Conservation (phyloP, 176 grass and related monocot genomes). For the Rhynchospora tenuis region DNA sequence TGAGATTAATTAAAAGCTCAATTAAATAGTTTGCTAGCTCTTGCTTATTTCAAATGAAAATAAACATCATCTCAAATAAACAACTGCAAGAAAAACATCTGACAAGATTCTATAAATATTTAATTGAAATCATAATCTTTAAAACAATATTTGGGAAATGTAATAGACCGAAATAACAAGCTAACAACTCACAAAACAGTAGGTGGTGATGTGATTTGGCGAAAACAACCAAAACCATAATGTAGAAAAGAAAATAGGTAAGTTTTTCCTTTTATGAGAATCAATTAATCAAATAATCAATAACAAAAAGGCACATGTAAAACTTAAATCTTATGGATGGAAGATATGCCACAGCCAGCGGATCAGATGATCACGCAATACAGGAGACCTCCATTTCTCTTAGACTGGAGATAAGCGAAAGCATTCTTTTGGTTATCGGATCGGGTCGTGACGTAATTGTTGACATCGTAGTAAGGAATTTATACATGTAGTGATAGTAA, state of each 20-base stretch:
- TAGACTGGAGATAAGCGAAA: neutral
- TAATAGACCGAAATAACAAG: neutral
- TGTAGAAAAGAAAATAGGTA: neutral
- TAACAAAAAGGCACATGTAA: neutral
- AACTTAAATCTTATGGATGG: neutral
- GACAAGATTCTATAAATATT: neutral
- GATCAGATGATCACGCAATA: neutral
- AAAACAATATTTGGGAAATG: neutral
- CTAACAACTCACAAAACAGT: neutral
- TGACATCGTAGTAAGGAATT: neutral
- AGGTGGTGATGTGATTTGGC: neutral
- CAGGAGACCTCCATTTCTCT: neutral
- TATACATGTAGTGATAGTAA: neutral
- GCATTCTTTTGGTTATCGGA: neutral
- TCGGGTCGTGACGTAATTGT: constrained; percentile 11
- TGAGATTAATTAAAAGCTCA: neutral
- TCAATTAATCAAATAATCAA: neutral
- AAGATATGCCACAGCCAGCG: neutral
- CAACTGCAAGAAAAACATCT: neutral
- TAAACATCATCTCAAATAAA: neutral
- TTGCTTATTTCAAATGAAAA: neutral
- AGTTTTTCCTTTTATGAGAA: neutral
- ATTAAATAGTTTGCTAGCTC: neutral
- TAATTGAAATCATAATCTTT: neutral
- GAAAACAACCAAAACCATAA: neutral